Evolutionary conservation across 1,284 basidiomycete genomes (phyloP).

Genomic region (Ceratobasidium sp.): DNA sequence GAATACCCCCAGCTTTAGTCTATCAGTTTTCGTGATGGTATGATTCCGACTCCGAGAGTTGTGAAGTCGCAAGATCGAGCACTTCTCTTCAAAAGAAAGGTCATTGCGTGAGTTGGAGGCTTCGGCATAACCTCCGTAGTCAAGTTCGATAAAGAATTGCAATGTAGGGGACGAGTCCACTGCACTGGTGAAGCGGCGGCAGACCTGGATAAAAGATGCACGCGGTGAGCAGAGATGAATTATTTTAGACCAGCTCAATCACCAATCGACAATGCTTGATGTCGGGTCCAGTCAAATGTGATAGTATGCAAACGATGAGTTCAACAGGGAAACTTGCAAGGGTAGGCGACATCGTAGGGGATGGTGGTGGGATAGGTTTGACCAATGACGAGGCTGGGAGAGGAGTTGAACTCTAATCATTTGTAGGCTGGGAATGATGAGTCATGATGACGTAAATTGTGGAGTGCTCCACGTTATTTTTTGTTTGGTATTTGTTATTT

Average conservation of each 20-base stretch:
- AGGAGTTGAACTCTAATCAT: no score
- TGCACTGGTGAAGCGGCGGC: background rate
- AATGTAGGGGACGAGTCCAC: background rate
- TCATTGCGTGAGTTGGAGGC: conserved; percentile 5
- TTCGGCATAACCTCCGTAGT: conserved; percentile 14
- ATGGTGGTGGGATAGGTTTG: no score
- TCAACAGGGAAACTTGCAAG: background rate
- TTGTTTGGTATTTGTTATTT: no score
- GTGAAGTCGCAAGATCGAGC: background rate
- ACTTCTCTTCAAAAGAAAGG: conserved; percentile 14
- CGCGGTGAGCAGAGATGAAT: background rate
- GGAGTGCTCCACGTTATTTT: no score
- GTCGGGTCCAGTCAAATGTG: conserved; percentile 6
- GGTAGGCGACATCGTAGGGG: background rate
- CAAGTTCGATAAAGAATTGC: conserved; percentile 19
- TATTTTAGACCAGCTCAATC: background rate
- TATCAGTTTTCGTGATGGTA: background rate
- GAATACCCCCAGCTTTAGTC: background rate
- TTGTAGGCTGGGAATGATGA: no score
- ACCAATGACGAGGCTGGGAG: no score
- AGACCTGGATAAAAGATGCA: background rate
- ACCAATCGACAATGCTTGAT: conserved; percentile 17
- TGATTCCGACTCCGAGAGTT: background rate
- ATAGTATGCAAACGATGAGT: background rate
- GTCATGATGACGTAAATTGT: no score